Base-by-base conservation (phyloP, 352 stramenopile genomes). In the Phytophthora brassicae region DNA sequence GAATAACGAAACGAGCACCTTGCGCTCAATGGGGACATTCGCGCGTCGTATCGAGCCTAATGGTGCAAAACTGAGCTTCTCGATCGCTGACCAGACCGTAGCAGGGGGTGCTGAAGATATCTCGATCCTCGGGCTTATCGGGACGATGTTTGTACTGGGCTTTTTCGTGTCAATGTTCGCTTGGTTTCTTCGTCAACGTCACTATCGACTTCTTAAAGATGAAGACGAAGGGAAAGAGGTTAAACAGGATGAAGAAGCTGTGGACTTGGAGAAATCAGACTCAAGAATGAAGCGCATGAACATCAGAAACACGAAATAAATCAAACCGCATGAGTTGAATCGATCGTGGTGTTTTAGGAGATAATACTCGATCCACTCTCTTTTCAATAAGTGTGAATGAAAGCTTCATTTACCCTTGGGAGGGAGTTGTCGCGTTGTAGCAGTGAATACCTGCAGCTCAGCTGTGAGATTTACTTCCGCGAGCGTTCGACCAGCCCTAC, bases 401-500 rank as follows among this genome's bases (percentile, higher is more conserved):
- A 44, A 44, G n/a, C 4, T n/a, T n/a, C n/a, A n/a, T n/a, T n/a
- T n/a, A n/a, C n/a, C n/a, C n/a, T n/a, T n/a, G n/a, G n/a, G n/a
- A n/a, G n/a, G n/a, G n/a, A n/a, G n/a, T n/a, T n/a, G n/a, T n/a
- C n/a, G n/a, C n/a, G n/a, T 45, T n/a, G 6, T 24, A 43, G 4
- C 4, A 23, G 39, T 19, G 16, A 7, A 45, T 6, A 45, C 39
- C 2, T 20, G n/a, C 14, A 14, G n/a, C 38, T 44, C 38, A 44
- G 17, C 2, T n/a, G 36, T 54, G 50, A 5, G 12, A 48, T 14
- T 70, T 33, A 89, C 65, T 90, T 90, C 47, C 75, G 68, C 19
- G 81, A 86, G 47, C 81, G 81, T 60, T 95, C 83, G 33, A 94
- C 80, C 47, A 94, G 60, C 2, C 84, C 86, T n/a, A 92, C 74